These are phyloP conservation scores for Melanomma pulvis-pyrius DNA, from an alignment of 495 filamentous ascomycete species.

Conservation along the genomic window DNA sequence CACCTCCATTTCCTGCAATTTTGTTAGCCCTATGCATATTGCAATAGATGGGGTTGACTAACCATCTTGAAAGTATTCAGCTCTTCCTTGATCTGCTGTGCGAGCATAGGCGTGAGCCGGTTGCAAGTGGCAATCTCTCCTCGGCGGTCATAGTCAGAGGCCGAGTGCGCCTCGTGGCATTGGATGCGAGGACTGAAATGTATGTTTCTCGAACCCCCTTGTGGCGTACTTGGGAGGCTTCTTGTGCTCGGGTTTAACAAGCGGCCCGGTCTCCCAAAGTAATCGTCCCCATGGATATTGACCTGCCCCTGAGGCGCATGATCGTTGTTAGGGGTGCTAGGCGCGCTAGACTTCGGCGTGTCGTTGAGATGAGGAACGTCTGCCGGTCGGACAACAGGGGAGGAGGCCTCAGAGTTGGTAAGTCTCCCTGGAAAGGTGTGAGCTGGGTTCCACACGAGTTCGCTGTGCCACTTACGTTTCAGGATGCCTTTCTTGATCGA, in stretches of 20 bases:
- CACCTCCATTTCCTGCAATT: constrained; percentile 95
- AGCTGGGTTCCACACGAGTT: not conserved
- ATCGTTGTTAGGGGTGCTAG: constrained; percentile 80
- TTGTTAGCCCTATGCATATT: constrained; percentile 22
- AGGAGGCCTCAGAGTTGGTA: constrained; percentile 67
- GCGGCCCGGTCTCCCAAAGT: constrained; percentile 77
- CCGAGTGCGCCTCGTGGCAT: constrained; percentile 95
- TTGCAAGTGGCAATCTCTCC: constrained; percentile 99
- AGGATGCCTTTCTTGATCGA: constrained; percentile 92
- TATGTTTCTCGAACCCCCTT: constrained; percentile 74
- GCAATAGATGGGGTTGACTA: constrained; percentile 32
- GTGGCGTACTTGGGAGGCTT: constrained; percentile 75
- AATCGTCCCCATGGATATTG: constrained; percentile 56
- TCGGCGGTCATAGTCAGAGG: constrained; percentile 91
- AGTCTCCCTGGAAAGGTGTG: constrained; percentile 52
- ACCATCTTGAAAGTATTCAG: constrained; percentile 99
- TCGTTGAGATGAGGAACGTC: constrained; percentile 70
- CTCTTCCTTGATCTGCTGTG: constrained; percentile 99
- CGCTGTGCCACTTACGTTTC: constrained; percentile 69
- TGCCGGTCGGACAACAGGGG: constrained; percentile 62
- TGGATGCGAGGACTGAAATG: constrained; percentile 91
- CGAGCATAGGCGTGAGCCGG: constrained; percentile 91
- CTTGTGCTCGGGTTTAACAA: constrained; percentile 69
- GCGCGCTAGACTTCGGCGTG: constrained; percentile 78
- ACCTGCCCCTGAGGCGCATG: constrained; percentile 39